These are phyloP conservation scores for Peronospora farinosa DNA, from an alignment of 352 stramenopile species.

Conservation along the genomic window DNA sequence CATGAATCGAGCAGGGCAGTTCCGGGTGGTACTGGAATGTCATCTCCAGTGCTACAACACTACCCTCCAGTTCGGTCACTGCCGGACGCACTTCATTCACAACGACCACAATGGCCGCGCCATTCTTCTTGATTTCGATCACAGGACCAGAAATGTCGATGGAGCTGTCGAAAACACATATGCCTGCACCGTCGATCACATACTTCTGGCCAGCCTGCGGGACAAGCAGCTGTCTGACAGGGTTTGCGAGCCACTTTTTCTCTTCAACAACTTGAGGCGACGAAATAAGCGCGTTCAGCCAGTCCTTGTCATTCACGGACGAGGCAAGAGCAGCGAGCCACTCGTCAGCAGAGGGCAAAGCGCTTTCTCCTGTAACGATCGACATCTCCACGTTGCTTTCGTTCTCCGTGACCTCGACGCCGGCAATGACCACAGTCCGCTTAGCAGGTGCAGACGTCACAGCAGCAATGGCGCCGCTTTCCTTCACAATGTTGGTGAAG, in stretches of 20 bases:
- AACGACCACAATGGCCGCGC: conserved; percentile 34
- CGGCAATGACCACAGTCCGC: conserved; percentile 15
- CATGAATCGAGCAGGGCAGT: conserved; percentile 45
- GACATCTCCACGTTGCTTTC: conserved; percentile 24
- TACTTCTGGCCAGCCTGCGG: conserved; percentile 46
- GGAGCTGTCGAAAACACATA: conserved; percentile 41
- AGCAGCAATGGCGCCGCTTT: conserved; percentile 13
- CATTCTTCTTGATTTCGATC: conserved; percentile 41
- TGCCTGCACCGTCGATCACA: conserved; percentile 23
- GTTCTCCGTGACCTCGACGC: conserved; percentile 25
- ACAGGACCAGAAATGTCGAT: conserved; percentile 34
- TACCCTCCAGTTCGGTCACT: conserved; percentile 38
- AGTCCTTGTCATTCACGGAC: conserved; percentile 38
- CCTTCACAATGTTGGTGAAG: conserved; percentile 43
- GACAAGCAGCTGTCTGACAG: conserved; percentile 43
- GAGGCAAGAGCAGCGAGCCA: conserved; percentile 40
- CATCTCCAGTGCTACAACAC: conserved; percentile 47
- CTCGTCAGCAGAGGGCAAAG: conserved; percentile 29
- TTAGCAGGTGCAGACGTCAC: conserved; percentile 1
- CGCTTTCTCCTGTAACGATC: conserved; percentile 19
- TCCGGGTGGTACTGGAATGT: conserved; percentile 47
- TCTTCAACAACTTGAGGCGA: conserved; percentile 38
- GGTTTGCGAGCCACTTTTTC: conserved; percentile 69
- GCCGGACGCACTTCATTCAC: conserved; percentile 55
- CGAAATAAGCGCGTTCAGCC: conserved; percentile 49